Evolutionary conservation across 371 early-diverging fungal species (phyloP).

Genomic region (Actinomucor elegans): DNA sequence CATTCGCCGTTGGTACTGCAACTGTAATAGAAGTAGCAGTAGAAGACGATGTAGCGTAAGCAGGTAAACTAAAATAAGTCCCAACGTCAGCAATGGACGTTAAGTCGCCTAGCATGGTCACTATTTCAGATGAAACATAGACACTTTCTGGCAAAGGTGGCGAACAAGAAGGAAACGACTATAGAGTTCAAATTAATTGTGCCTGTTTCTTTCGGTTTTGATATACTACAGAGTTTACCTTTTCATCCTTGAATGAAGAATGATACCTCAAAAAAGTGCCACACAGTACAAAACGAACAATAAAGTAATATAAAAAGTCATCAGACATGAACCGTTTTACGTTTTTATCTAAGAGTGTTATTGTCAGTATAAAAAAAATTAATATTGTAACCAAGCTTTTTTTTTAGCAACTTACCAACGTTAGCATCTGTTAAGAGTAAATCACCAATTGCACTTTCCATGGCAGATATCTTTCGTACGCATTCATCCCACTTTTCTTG

Average conservation of each 20-base stretch:
- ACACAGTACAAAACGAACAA: constrained; percentile 82
- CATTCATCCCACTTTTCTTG: constrained; percentile 63
- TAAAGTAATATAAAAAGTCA: constrained; percentile 85
- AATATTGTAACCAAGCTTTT: neutral
- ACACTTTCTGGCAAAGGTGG: constrained; percentile 42
- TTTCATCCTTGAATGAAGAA: constrained; percentile 61
- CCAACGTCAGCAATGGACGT: constrained; percentile 42
- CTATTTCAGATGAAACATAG: constrained; percentile 37
- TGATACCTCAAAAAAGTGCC: constrained; percentile 66
- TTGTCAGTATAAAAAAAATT: neutral
- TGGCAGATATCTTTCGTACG: constrained; percentile 43
- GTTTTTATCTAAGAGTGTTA: constrained; percentile 40
- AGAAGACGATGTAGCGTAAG: constrained; percentile 13
- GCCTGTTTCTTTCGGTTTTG: too few relatives aligned
- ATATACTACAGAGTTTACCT: constrained; percentile 55
- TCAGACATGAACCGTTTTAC: constrained; percentile 81
- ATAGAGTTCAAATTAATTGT: too few relatives aligned
- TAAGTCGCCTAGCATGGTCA: constrained; percentile 37
- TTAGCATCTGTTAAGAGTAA: constrained; percentile 41
- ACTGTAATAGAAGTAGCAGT: neutral
- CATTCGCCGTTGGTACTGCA: neutral
- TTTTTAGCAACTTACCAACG: constrained; percentile 58
- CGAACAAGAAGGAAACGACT: constrained; percentile 29
- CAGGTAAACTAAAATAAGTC: constrained; percentile 46
- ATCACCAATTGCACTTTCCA: constrained; percentile 58